A percentile compares a stretch with the other conserved stretches of the same genome.
Conservation (phyloP, 2,329 filamentous ascomycete genomes). For the Ophiosphaerella korrae region DNA sequence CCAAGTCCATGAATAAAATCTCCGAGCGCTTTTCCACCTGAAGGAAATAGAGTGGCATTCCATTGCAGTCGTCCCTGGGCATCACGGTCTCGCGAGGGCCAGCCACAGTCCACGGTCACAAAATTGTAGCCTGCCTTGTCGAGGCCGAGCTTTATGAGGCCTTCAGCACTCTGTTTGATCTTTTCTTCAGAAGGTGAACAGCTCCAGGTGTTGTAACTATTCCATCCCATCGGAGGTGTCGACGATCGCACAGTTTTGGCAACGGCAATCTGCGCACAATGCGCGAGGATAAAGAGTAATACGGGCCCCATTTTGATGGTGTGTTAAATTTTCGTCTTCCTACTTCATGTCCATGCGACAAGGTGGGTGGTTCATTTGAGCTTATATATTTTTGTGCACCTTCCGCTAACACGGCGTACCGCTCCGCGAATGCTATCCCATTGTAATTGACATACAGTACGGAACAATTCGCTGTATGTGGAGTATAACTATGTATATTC, state of each 20-base stretch:
- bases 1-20: conserved; percentile 57
- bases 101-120: conserved; percentile 65
- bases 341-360: no score
- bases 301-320: neutral
- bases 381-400: no score
- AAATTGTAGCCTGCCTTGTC: conserved; percentile 60
- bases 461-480: no score
- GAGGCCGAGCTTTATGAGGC: conserved; percentile 59
- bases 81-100: conserved; percentile 52
- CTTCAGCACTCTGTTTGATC: conserved; percentile 59
- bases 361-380: no score
- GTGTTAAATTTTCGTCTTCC: neutral
- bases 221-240: conserved; percentile 56
- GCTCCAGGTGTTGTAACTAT: conserved; percentile 63
- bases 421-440: no score
- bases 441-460: no score
- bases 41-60: conserved; percentile 58
- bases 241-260: conserved; percentile 28
- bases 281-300: conserved; percentile 4
- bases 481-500: no score
- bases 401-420: no score
- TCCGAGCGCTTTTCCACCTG: conserved; percentile 56
- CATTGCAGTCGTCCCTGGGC: conserved; percentile 56
- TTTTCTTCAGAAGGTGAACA: conserved; percentile 57
- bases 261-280: conserved; percentile 9